A percentile compares a stretch with the other conserved stretches of the same genome.
These are phyloP conservation scores for Hyphopichia burtonii DNA, from an alignment of 1,139 yeast species.

Conservation along the genomic window DNA sequence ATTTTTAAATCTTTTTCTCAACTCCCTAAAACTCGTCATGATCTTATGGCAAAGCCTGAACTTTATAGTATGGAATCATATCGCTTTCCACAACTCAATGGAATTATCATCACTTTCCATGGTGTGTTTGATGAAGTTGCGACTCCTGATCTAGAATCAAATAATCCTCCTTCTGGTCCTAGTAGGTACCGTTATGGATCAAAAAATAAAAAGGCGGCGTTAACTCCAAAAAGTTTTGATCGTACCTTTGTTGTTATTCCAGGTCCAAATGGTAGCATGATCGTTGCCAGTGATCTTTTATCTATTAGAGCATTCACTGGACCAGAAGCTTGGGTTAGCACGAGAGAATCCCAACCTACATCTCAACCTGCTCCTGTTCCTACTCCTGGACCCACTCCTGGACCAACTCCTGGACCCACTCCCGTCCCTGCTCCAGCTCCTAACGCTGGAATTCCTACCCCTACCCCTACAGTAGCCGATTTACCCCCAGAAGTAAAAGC, in stretches of 20 bases:
- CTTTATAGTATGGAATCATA: constrained; percentile 78
- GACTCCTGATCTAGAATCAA: constrained; percentile 41
- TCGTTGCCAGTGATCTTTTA: constrained; percentile 83
- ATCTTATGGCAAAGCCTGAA: constrained; percentile 58
- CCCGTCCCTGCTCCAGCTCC: constrained; percentile 11
- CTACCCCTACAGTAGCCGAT: constrained; percentile 19
- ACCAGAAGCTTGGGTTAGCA: constrained; percentile 53
- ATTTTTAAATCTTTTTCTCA: constrained; percentile 61
- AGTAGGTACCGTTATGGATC: constrained; percentile 31
- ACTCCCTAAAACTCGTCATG: constrained; percentile 77
- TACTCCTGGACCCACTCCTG: constrained; percentile 5
- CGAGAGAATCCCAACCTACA: constrained; percentile 4
- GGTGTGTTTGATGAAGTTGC: constrained; percentile 77
- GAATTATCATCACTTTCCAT: constrained; percentile 75
- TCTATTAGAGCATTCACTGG: constrained; percentile 65
- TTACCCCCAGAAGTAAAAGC: constrained; percentile 56
- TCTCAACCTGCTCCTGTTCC: constrained; percentile 9
- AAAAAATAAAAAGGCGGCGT: constrained; percentile 38
- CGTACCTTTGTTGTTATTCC: constrained; percentile 81
- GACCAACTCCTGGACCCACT: constrained; percentile 3
- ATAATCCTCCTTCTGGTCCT: constrained; percentile 13
- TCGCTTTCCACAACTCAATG: constrained; percentile 69
- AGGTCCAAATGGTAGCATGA: constrained; percentile 63
- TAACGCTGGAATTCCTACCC: constrained; percentile 11
- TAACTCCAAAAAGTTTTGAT: constrained; percentile 77